Conservation (phyloP, 2,329 filamentous ascomycete species). For the Sclerotinia sclerotiorum region DNA sequence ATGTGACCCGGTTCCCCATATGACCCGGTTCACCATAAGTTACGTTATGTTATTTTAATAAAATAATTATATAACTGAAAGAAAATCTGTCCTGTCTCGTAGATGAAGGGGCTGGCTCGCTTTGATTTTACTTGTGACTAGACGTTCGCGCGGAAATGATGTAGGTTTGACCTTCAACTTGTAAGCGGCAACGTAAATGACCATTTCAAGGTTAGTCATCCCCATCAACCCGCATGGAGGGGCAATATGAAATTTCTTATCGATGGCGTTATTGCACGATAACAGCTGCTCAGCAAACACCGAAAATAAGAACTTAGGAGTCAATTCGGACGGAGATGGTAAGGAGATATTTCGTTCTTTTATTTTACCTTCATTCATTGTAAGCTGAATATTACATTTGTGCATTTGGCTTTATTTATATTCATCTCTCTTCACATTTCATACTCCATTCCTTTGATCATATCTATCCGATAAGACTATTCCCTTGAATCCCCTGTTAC, state of each 20-base stretch:
- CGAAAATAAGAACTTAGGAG: background rate
- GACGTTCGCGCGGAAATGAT: background rate
- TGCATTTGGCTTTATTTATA: background rate
- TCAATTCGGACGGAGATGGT: background rate
- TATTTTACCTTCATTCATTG: background rate
- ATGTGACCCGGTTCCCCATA: too few species aligned
- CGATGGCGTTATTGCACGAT: slow-evolving; percentile 22
- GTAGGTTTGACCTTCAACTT: background rate
- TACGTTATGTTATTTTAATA: too few species aligned
- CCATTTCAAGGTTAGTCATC: background rate
- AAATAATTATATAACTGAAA: too few species aligned
- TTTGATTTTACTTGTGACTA: background rate
- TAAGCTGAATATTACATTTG: background rate
- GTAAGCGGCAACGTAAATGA: fast-evolving
- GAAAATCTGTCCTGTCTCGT: too few species aligned
- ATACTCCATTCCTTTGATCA: background rate
- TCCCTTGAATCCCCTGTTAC: background rate
- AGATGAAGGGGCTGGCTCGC: too few species aligned
- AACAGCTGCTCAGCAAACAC: background rate
- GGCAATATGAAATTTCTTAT: slow-evolving; percentile 24
- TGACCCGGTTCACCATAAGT: too few species aligned
- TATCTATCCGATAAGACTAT: slow-evolving; percentile 4
- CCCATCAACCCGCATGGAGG: slow-evolving; percentile 10
- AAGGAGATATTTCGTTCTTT: slow-evolving; percentile 11
- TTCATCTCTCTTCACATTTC: background rate